phyloP scores from a whole-genome alignment of 2,329 filamentous ascomycete genomes.

The Stagonosporopsis tanaceti region DNA sequence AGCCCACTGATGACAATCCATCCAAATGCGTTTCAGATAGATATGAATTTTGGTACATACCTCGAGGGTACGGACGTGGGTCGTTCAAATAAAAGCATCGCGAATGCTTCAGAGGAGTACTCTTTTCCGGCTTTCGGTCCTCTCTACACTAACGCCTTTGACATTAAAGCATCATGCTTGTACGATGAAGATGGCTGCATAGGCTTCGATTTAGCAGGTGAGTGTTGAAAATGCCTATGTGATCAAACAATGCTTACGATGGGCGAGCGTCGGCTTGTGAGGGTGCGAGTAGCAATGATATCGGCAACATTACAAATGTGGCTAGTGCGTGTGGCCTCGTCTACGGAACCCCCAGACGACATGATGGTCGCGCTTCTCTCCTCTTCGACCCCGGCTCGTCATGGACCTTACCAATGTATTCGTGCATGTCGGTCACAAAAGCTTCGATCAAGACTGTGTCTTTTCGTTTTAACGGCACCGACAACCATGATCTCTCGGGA shows the following conservation, averaged over 20 bases:
- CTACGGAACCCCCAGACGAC: constrained; percentile 50
- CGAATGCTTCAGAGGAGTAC: background rate
- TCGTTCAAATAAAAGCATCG: background rate
- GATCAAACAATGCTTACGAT: background rate
- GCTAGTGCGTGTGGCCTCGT: constrained; percentile 53
- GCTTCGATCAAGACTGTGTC: constrained; percentile 57
- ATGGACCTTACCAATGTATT: constrained; percentile 56
- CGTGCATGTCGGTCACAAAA: constrained; percentile 54
- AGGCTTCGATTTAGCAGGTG: background rate
- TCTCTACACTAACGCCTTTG: background rate
- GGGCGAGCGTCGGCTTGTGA: constrained; percentile 31
- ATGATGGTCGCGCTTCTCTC: constrained; percentile 45
- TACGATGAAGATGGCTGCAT: background rate
- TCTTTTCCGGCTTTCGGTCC: background rate
- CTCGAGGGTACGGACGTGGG: background rate
- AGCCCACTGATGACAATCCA: background rate
- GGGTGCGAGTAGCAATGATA: constrained; percentile 40
- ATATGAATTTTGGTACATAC: background rate
- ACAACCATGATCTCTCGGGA: constrained; percentile 41
- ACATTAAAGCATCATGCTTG: background rate
- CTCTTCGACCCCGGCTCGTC: constrained; percentile 52
- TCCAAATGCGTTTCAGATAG: background rate
- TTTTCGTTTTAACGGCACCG: constrained; percentile 54
- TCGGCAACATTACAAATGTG: constrained; percentile 55
- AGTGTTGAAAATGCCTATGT: background rate